Evolutionary conservation across 257 asterid species (phyloP).

Genomic region (Gardenia jasminoides): DNA sequence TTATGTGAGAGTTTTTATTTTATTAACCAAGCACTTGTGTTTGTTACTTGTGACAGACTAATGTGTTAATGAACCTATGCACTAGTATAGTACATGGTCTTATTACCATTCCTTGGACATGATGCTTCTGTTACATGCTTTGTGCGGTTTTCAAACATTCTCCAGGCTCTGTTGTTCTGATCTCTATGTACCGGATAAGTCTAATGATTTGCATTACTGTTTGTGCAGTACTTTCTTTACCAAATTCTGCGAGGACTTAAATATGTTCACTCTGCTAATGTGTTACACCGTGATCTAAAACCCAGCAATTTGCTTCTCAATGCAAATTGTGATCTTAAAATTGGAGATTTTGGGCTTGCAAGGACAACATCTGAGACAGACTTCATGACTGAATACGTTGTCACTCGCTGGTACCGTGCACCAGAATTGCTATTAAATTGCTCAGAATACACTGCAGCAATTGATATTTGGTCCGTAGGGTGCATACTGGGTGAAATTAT

Average conservation of each 20-base stretch:
- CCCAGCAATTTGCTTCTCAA: conserved; percentile 91
- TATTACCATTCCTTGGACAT: background rate
- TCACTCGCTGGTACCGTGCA: conserved; percentile 97
- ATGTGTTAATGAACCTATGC: background rate
- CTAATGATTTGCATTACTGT: conserved; percentile 17
- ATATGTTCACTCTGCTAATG: conserved; percentile 89
- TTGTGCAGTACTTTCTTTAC: conserved; percentile 86
- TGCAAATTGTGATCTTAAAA: conserved; percentile 83
- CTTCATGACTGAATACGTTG: conserved; percentile 99
- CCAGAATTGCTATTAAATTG: conserved; percentile 96
- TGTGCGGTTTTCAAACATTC: background rate
- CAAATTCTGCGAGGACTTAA: conserved; percentile 92
- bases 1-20: background rate
- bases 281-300: conserved; percentile 93
- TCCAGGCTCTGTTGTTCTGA: background rate
- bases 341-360: conserved; percentile 96
- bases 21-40: background rate
- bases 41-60: background rate
- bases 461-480: conserved; percentile 98
- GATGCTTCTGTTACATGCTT: background rate
- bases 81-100: background rate
- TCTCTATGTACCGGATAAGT: background rate
- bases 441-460: conserved; percentile 94
- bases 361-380: conserved; percentile 98
- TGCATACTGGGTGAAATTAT: conserved; percentile 94